phyloP scores from a whole-genome alignment of 192 early-diverging fungal species.

The Mortierella hygrophila region DNA sequence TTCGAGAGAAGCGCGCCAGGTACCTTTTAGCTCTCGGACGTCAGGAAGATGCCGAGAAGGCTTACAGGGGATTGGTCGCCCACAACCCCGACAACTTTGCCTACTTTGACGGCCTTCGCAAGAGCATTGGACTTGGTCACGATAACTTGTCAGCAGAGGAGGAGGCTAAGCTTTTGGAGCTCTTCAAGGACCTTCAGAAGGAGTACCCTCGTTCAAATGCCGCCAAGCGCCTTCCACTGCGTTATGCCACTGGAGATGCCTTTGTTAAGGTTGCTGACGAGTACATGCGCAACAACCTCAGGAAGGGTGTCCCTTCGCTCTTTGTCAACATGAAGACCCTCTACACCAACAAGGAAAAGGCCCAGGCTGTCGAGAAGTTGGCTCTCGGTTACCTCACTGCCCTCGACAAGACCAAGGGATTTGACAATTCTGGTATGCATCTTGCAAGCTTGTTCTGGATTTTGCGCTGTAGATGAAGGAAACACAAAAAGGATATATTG shows the following conservation, averaged over 20 bases:
- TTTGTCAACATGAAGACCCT: conserved; percentile 86
- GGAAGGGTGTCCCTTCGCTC: conserved; percentile 95
- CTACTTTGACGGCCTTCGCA: conserved; percentile 78
- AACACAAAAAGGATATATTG: too few relatives aligned
- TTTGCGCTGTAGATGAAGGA: too few relatives aligned
- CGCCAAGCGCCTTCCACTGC: conserved; percentile 81
- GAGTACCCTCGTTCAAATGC: conserved; percentile 89
- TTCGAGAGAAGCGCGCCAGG: conserved; percentile 83
- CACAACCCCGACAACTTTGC: conserved; percentile 84
- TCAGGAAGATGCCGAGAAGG: conserved; percentile 77
- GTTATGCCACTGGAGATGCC: conserved; percentile 74
- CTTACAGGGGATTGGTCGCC: conserved; percentile 81
- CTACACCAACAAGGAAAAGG: conserved; percentile 76
- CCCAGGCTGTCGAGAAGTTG: conserved; percentile 73
- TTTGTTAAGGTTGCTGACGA: conserved; percentile 74
- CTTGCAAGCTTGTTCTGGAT: neutral
- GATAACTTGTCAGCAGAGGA: conserved; percentile 40
- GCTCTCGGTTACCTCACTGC: conserved; percentile 72
- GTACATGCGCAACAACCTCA: conserved; percentile 79
- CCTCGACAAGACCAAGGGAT: conserved; percentile 60
- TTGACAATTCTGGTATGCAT: conserved; percentile 54
- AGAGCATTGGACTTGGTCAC: conserved; percentile 61
- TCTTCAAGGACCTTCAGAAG: conserved; percentile 60
- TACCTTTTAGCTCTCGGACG: conserved; percentile 76
- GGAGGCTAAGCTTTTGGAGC: conserved; percentile 35